Evolutionary conservation across 2,329 filamentous ascomycete species (phyloP), one percentile per base, ranked within the genome.

Genomic region (Epicoccum nigrum): DNA sequence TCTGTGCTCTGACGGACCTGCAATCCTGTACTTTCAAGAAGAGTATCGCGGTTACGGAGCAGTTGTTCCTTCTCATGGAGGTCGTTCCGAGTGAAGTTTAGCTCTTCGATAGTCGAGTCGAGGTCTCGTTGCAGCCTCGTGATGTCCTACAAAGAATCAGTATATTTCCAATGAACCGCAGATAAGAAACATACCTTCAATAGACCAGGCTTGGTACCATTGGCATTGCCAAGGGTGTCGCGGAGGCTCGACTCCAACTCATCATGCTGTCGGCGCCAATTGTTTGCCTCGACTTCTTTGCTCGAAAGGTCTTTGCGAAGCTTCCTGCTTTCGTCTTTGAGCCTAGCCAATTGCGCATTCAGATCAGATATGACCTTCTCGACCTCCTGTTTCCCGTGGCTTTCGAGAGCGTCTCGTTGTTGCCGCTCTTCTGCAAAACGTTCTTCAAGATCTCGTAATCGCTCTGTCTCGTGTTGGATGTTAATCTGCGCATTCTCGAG

Each of bases 351-450:
- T 73, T 97, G 92, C 32, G 86, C 82, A 70, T 97, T 97, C 60
- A 97, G 86, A 59, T 97, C 91, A 67, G 95, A 93, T 68, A 97
- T 86, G 58, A 96, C 85, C 72, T 93, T 89, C 76, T 97, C 92
- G 43, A 96, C 89, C 69, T 97, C 93, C 69, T 96, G 89, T 77
- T 97, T 96, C 76, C 96, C 92, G 65, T 90, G 87, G 67, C 85
- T 88, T 38, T 91, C 90, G 46, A 97, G 83, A 40, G 92, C 84
- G 71, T 97, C 93, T 35, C 90, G 85, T 74, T 97, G 93, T 59
- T 88, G 84, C 48, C 92, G 82, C 76, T 97, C 94, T 50, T 88
- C 86, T 17, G 84, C 81, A 19, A 96, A 81, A n/a, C 87, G 85
- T 56, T 86, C 83, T 51, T 80, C 77, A 28, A 80, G 64, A 53